phyloP scores from a whole-genome alignment of 2,329 filamentous ascomycete genomes.

The Cadophora gregata region DNA sequence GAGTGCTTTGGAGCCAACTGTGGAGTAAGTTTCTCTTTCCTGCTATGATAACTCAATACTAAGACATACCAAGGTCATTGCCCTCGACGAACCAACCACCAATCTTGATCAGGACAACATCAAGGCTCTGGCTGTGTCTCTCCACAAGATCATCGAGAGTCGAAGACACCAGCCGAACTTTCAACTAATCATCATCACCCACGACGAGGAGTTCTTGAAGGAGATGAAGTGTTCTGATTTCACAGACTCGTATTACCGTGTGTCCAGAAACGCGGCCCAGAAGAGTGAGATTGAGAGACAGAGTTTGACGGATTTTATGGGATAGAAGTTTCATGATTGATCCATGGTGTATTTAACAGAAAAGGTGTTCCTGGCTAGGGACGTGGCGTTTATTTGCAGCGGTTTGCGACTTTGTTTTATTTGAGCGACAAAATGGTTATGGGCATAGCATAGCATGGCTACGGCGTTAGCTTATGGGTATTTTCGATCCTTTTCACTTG shows the following conservation, averaged over 20 bases:
- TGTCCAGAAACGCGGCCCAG: conserved; percentile 81
- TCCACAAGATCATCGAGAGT: conserved; percentile 85
- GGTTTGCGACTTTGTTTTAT: background rate
- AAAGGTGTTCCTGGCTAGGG: background rate
- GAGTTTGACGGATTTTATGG: conserved; percentile 34
- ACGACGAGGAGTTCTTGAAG: conserved; percentile 94
- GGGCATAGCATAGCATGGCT: conserved; percentile 20
- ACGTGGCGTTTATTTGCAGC: conserved; percentile 3
- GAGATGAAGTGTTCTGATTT: conserved; percentile 96
- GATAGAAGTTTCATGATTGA: background rate
- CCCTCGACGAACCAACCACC: conserved; percentile 95
- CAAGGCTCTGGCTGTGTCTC: conserved; percentile 79
- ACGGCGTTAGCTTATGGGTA: conserved; percentile 21
- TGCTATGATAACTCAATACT: conserved; percentile 12
- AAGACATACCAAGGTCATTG: conserved; percentile 66
- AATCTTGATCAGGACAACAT: conserved; percentile 98
- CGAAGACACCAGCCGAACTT: conserved; percentile 91
- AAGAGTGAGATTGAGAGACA: conserved; percentile 84
- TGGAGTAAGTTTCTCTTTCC: conserved; percentile 54
- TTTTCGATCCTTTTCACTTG: background rate
- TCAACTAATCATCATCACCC: conserved; percentile 97
- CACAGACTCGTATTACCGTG: conserved; percentile 88
- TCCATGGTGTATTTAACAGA: background rate
- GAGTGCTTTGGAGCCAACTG: conserved; percentile 97
- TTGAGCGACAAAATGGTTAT: background rate